Base-by-base conservation (phyloP, 805 yeast genomes). In the Cyberlindnera sargentensis region DNA sequence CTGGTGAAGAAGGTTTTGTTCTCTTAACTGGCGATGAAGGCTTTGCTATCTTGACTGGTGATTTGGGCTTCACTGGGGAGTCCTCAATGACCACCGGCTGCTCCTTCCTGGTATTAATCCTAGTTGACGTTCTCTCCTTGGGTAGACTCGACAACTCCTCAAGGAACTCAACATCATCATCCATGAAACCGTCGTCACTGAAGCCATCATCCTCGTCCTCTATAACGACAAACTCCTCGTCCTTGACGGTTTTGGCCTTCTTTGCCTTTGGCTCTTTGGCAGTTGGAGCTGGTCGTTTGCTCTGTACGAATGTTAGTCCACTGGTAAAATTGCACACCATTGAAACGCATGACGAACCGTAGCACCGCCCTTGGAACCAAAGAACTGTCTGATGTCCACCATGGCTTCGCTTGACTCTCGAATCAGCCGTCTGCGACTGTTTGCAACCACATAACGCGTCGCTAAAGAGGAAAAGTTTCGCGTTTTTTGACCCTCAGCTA, bases 331-430 rank as follows among this genome's bases (percentile, higher is more conserved):
- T 34, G 27, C 9, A 24, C 36, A 11, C 35, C 34, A 31, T 24
- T 24, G 30, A 25, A 36, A 15, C 20, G 20, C 20, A 15, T 15
- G 20, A 15, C 20, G 20, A 15, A 15, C 20, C 20, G 20, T 15
- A 15, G 20, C 20, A 15, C 20, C 20, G 20, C 20, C 20, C 20
- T 15, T 45, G n/a, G 6, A 45, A 25, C 66, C 65, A 45, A 69
- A 68, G 55, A 66, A 69, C 40, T 66, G 68, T 26, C 65, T 57
- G 45, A 69, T 68, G 50, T 66, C 66, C 35, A 66, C 70, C 71
- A 65, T 66, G 20, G 20, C 20, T 15, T 15, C 20, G 20, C 20
- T 15, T 15, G 20, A 15, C 20, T 15, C 20, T 15, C 20, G 20
- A 15, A 15, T 15, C 20, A 15, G 20, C 20, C 20, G 20, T 15